Base-by-base conservation (phyloP, 1,139 yeast species). In the Ogataea hybrid region DNA sequence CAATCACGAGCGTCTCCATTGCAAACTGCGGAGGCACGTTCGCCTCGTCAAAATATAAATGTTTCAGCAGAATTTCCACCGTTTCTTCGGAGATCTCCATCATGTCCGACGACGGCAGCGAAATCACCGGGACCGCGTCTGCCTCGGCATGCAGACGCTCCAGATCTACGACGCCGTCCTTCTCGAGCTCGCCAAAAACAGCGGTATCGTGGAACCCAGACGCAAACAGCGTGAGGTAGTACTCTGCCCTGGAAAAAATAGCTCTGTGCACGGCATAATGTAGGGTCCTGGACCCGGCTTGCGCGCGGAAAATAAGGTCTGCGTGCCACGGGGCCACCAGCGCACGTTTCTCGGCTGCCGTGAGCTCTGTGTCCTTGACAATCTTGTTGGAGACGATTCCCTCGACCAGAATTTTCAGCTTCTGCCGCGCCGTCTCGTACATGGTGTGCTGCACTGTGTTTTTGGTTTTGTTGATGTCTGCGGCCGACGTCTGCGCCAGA, bases 191-290 rank as follows among this genome's bases (percentile, higher is more conserved):
- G 2, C 44, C 41, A 43, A 59, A 65, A 5, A 52, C 44, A 2
- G 55, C 46, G 1, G 65, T 58, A 42, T 50, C 53, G 37, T 40
- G 43, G 71, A 72, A 15, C 64, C 59, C 3, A 3, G 86, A 78
- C 17, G 69, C 63, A 56, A 85, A 79, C 83, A 84, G 76, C 5
- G 81, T 72, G 43, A 72, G 77, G 57, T 78, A 85, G 57, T 81
- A 84, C 35, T 77, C 84, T 1, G 84, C 75, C 35, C 89, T 63
- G 7, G 72, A 63, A 28, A 85, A 58, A 43, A 84, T 73, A 0
- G 85, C 71, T 39, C 79, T 69, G 58, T 85, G 86, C 5, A 73
- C 79, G 0, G 92, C 88, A 52, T 77, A 84, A 46, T 68, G 71
- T 0, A 62, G 49, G 3, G 64, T 56, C 0, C 61, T 7, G 25